Base-by-base conservation (phyloP, 2,329 filamentous ascomycete genomes). In the Colletotrichum ledebouriae region DNA sequence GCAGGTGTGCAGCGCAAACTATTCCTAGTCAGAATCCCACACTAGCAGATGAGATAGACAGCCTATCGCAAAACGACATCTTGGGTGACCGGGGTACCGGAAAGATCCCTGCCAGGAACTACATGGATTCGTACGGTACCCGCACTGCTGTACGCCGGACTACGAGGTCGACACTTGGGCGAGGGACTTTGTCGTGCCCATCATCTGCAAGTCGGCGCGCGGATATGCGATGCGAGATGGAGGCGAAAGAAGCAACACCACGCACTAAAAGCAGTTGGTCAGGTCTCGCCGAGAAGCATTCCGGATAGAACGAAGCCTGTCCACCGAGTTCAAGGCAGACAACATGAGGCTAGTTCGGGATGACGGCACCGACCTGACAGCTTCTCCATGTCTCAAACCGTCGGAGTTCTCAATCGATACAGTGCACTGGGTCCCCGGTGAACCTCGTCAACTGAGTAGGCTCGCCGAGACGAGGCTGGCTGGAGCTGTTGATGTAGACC, bases 21-120 rank as follows among this genome's bases (percentile, higher is more conserved):
- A 66, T 66, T 69, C 61, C 66, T 69, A 59, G 66, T 17, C 60
- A 46, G 59, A 69, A 59, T 55, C 47, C 56, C 61, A 50, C 66
- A 66, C 66, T 66, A 69, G 66, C 29, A 56, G 49, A 60, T 57
- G 59, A 65, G 55, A 56, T 65, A 42, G 61, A 49, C 46, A 50
- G 25, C 49, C 61, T 42, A 60, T 47, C 39, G 34, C 25, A 50
- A 39, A 66, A 59, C 56, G 49, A 29, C 55, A 56, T 11, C 49
- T 47, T 49, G 66, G 61, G 56, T 65, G 66, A 57, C 66, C 41
- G 56, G 66, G 66, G 62, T 66, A 59, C 61, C 20, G 42, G 55
- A 42, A 37, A 49, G 41, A 69, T 66, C 66, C 66, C 65, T 69
- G 66, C 62, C 61, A 56, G 41, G n/a, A 41, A 17, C 29, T 29